A percentile compares a stretch with the other conserved stretches of the same genome.
phyloP scores from a whole-genome alignment of 208 protist genomes.

The Leishmania turanica region DNA sequence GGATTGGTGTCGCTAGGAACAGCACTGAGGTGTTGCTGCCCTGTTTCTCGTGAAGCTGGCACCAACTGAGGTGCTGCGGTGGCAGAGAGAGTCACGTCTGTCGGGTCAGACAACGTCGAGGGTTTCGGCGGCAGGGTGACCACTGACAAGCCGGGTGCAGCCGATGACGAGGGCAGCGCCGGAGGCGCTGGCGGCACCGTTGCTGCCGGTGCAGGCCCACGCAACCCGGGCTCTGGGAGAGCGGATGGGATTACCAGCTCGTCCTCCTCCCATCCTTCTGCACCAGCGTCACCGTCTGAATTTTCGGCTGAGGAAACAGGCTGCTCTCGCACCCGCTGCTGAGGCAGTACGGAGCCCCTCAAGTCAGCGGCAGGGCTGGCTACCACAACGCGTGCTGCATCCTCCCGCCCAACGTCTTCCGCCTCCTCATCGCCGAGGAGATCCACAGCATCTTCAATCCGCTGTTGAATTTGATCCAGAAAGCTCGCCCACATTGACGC shows the following conservation, averaged over 20 bases:
- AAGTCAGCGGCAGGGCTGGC: background rate
- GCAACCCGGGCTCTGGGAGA: background rate
- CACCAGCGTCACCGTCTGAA: background rate
- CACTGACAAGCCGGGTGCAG: background rate
- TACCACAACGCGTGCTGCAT: background rate
- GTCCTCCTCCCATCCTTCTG: constrained; percentile 7
- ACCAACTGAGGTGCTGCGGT: background rate
- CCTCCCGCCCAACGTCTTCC: constrained; percentile 22
- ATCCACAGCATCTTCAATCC: constrained; percentile 62
- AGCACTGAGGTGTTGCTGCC: background rate
- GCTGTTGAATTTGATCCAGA: constrained; percentile 71
- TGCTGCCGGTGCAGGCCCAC: background rate
- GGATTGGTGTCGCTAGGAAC: background rate
- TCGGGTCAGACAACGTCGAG: background rate
- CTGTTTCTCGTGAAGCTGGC: constrained; percentile 2
- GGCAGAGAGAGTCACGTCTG: background rate
- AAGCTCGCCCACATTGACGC: constrained; percentile 26
- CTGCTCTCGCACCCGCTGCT: background rate
- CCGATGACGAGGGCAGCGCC: background rate
- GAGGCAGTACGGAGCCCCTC: background rate
- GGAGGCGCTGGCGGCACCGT: background rate
- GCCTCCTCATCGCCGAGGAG: constrained; percentile 47
- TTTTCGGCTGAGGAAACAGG: background rate
- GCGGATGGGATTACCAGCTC: background rate
- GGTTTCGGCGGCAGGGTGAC: background rate